Evolutionary conservation across 768 basidiomycete genomes (phyloP).

Genomic region (Xanthoconium purpureum): DNA sequence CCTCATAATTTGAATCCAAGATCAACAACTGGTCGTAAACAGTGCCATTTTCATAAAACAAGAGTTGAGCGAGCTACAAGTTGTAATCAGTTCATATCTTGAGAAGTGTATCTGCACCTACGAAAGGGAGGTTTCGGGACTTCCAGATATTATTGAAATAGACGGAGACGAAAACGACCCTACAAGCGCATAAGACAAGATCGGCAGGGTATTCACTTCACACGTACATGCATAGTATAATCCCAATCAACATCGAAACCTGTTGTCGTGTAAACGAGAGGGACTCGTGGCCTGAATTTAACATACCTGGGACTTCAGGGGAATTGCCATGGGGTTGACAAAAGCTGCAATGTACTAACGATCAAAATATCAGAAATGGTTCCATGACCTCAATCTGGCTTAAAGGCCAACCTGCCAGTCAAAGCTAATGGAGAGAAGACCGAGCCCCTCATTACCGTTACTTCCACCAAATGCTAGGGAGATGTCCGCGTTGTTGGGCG

Average conservation of each 20-base stretch:
- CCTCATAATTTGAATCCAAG: slow-evolving; percentile 6
- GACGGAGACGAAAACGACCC: slow-evolving; percentile 33
- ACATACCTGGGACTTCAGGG: slow-evolving; percentile 47
- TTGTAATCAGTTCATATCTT: not conserved
- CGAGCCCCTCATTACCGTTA: slow-evolving; percentile 62
- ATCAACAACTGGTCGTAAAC: not conserved
- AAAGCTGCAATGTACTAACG: slow-evolving; percentile 24
- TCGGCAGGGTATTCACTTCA: not conserved
- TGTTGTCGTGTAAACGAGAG: slow-evolving; percentile 1
- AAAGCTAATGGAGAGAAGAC: slow-evolving; percentile 53
- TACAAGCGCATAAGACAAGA: slow-evolving; percentile 5
- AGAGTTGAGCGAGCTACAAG: not conserved
- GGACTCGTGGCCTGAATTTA: not conserved
- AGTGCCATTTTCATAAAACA: not conserved
- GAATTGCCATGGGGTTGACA: slow-evolving; percentile 50
- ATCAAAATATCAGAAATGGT: not conserved
- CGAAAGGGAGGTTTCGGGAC: slow-evolving; percentile 58
- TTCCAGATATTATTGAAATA: slow-evolving; percentile 55
- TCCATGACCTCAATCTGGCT: slow-evolving; percentile 3
- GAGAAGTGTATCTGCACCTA: slow-evolving; percentile 9
- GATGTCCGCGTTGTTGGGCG: slow-evolving; percentile 46
- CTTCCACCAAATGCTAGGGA: slow-evolving; percentile 60
- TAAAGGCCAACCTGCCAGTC: slow-evolving; percentile 52
- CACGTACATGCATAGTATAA: slow-evolving; percentile 49
- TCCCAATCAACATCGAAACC: slow-evolving; percentile 48